These are phyloP conservation scores for Ceratocystis destructans DNA, from an alignment of 2,329 filamentous ascomycete genomes.

Conservation along the genomic window DNA sequence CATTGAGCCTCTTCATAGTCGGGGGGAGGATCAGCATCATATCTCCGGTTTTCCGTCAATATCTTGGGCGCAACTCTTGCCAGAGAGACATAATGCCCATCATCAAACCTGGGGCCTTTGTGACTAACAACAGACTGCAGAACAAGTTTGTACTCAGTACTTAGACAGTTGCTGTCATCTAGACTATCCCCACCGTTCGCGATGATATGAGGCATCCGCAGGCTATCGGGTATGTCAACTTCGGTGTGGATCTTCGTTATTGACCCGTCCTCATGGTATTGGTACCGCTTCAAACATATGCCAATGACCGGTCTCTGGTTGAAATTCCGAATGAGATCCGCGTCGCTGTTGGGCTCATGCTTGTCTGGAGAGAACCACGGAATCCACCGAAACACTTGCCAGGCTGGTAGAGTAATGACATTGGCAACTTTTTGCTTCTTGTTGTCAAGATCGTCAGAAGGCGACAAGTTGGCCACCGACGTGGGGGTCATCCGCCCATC, in stretches of 20 bases:
- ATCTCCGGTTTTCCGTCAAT: slow-evolving; percentile 44
- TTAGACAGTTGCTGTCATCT: slow-evolving; percentile 47
- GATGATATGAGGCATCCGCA: slow-evolving; percentile 84
- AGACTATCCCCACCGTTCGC: slow-evolving; percentile 10
- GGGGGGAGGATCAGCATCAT: slow-evolving; percentile 44
- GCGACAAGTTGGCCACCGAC: slow-evolving; percentile 24
- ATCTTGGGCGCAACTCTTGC: slow-evolving; percentile 57
- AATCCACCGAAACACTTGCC: slow-evolving; percentile 92
- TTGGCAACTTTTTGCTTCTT: slow-evolving; percentile 45
- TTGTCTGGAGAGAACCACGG: slow-evolving; percentile 67
- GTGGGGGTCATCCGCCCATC: slow-evolving; percentile 23
- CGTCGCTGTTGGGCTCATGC: slow-evolving; percentile 46
- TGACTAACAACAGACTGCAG: slow-evolving; percentile 90
- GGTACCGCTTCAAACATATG: slow-evolving; percentile 83
- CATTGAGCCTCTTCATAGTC: slow-evolving; percentile 62
- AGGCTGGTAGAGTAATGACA: slow-evolving; percentile 88
- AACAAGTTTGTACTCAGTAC: slow-evolving; percentile 84
- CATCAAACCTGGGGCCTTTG: slow-evolving; percentile 48
- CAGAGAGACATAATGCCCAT: slow-evolving; percentile 82
- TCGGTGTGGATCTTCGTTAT: slow-evolving; percentile 44
- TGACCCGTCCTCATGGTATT: slow-evolving; percentile 16
- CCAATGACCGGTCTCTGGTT: slow-evolving; percentile 74
- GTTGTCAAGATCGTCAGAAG: slow-evolving; percentile 21
- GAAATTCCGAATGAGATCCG: slow-evolving; percentile 80
- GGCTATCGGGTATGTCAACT: slow-evolving; percentile 71